These are phyloP conservation scores for Alternaria sp. DNA, from an alignment of 2,329 filamentous ascomycete genomes.

Conservation along the genomic window DNA sequence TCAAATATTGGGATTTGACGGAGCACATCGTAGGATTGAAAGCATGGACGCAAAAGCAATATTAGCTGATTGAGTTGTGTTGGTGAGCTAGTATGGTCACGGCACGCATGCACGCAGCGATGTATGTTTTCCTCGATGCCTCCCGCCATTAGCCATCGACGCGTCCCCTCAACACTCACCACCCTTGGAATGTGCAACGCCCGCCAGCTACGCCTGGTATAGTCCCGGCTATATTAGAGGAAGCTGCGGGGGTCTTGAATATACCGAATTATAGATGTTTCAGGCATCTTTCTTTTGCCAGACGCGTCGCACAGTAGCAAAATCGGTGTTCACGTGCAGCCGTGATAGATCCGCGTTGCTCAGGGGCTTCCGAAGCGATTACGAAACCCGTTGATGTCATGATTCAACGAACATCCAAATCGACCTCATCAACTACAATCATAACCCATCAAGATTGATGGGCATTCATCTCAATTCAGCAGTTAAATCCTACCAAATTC, in stretches of 20 bases:
- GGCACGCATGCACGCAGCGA: not conserved
- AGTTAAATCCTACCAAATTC: not conserved
- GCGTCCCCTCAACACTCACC: not conserved
- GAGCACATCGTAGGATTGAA: not conserved
- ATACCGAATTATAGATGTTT: not conserved
- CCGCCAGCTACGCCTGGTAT: not conserved
- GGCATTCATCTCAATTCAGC: not conserved
- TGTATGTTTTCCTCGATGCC: not conserved
- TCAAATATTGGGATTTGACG: not conserved
- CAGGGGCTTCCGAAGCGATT: constrained; percentile 8
- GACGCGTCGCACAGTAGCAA: not conserved
- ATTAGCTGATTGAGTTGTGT: not conserved
- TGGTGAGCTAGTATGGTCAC: not conserved
- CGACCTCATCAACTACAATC: not conserved
- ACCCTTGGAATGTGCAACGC: not conserved
- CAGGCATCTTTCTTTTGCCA: not conserved
- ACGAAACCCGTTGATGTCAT: constrained; percentile 22
- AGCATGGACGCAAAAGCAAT: not conserved
- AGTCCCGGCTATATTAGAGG: not conserved
- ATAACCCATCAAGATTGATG: not conserved
- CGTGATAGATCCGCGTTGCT: constrained; percentile 17
- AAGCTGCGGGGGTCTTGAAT: not conserved
- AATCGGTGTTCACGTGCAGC: constrained; percentile 7
- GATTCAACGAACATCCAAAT: not conserved
- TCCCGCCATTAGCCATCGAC: not conserved